Base-by-base conservation (phyloP, 2,329 filamentous ascomycete species). In the Pseudogymnoascus sp. region DNA sequence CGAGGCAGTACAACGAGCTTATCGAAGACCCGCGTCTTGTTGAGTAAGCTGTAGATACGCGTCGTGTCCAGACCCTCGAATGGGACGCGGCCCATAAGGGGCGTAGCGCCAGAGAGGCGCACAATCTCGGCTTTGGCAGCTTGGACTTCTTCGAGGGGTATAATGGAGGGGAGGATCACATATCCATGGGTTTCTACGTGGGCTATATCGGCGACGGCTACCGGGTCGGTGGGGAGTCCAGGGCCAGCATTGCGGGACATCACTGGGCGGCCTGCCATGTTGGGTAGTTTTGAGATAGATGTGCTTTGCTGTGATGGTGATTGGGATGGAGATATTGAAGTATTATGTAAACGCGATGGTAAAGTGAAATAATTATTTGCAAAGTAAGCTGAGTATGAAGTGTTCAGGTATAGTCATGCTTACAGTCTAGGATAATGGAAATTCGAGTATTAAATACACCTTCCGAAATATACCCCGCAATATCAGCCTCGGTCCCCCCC, bases 31-130 rank as follows among this genome's bases (percentile, higher is more conserved):
- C 75, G 67, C 35, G 70, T 73, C 64, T 77, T 77, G 63, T 77
- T 76, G 19, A 75, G 66, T 5, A 77, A 64, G 9, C 74, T 74
- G 62, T 77, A 77, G 28, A 77, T 74, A 14, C 75, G 64, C 39
- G 70, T 71, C 0, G 75, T 77, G 23, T 74, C 67, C 60, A 70
- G 70, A 1, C 75, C 75, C 65, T 77, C 75, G 63, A 77, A 77
- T 14, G 64, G 39, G 64, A 75, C 75, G 23, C 75, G 71, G 12
- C 75, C 75, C 14, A 62, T 66, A 59, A 69, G 61, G 1, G 74
- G 70, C 5, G 69, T 67, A 16, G 71, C 67, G 7, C 73, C 74
- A n/a, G 70, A 65, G 42, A 77, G 67, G 19, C 73, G 73, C 5
- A 64, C 67, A 35, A 77, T 72, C 63, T 76, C 74, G 14, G 67